Evolutionary conservation across 257 asterid genomes (phyloP).

Genomic region (Misopates orontium): DNA sequence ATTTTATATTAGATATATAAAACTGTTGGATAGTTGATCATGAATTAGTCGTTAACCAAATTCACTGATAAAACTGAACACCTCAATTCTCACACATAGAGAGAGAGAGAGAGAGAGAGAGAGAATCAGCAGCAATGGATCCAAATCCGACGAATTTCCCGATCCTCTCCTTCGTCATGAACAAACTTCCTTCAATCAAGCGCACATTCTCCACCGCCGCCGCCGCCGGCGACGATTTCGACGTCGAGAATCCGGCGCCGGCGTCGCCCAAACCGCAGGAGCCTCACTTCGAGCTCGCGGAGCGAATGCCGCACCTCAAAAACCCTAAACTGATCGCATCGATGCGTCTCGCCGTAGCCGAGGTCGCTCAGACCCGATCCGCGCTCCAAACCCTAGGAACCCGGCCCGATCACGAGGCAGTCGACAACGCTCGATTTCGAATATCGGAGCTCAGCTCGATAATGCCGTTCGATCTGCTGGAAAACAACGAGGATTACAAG

Average conservation of each 20-base stretch:
- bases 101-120: too few relatives aligned
- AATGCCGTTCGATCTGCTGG: too few relatives aligned
- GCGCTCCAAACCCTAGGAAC: constrained; percentile 62
- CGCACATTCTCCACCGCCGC: constrained; percentile 38
- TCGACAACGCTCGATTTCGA: constrained; percentile 64
- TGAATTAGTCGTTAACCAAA: too few relatives aligned
- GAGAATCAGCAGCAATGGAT: constrained; percentile 50
- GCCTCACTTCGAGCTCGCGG: constrained; percentile 85
- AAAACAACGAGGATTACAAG: constrained; percentile 42
- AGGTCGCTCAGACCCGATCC: constrained; percentile 78
- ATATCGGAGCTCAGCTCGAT: constrained; percentile 38
- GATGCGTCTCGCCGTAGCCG: constrained; percentile 76
- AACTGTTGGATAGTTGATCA: too few relatives aligned
- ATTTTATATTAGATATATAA: too few relatives aligned
- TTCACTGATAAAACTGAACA: too few relatives aligned
- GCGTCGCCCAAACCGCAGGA: constrained; percentile 34
- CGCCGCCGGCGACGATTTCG: constrained; percentile 40
- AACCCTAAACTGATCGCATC: constrained; percentile 60
- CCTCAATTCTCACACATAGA: too few relatives aligned
- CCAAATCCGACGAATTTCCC: constrained; percentile 82
- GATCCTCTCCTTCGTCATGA: constrained; percentile 82
- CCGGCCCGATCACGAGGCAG: constrained; percentile 90
- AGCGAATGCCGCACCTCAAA: constrained; percentile 77
- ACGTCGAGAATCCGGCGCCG: constrained; percentile 67
- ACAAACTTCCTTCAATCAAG: constrained; percentile 62